A percentile compares a stretch with the other conserved stretches of the same genome.
These are phyloP conservation scores for Themeda triandra DNA, from an alignment of 176 grass and related monocot species.

Conservation along the genomic window DNA sequence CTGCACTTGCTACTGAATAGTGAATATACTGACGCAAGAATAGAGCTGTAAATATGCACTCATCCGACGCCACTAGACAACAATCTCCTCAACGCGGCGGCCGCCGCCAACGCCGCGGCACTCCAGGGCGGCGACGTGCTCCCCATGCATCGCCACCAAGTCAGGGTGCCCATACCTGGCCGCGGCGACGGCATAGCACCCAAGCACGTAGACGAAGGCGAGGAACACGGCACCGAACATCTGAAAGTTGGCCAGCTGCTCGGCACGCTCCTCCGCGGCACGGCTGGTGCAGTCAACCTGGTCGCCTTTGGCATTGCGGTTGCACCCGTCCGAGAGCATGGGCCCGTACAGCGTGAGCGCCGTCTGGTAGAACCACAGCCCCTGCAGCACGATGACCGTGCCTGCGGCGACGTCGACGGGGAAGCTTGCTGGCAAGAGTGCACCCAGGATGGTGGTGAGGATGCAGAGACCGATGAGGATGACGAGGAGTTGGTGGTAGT, in stretches of 20 bases:
- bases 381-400: no score
- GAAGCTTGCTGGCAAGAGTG: slow-evolving; percentile 39
- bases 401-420: no score
- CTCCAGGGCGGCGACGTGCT: no score
- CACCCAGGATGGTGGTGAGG: slow-evolving; percentile 39
- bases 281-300: no score
- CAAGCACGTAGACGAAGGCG: slow-evolving; percentile 14
- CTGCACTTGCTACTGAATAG: not conserved
- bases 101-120: slow-evolving; percentile 14
- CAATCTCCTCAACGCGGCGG: slow-evolving; percentile 25
- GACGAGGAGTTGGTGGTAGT: no score
- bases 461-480: slow-evolving; percentile 34
- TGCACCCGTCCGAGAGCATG: slow-evolving; percentile 32
- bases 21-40: not conserved
- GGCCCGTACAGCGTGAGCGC: slow-evolving; percentile 45
- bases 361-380: no score
- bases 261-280: no score
- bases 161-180: no score
- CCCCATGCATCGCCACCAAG: no score
- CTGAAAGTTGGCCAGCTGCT: slow-evolving; percentile 63
- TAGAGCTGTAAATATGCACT: not conserved
- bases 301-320: not conserved
- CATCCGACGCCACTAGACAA: not conserved
- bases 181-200: no score
- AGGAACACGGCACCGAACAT: slow-evolving; percentile 44